Evolutionary conservation across 352 stramenopile species (phyloP).

Genomic region (Phytophthora syringae): DNA sequence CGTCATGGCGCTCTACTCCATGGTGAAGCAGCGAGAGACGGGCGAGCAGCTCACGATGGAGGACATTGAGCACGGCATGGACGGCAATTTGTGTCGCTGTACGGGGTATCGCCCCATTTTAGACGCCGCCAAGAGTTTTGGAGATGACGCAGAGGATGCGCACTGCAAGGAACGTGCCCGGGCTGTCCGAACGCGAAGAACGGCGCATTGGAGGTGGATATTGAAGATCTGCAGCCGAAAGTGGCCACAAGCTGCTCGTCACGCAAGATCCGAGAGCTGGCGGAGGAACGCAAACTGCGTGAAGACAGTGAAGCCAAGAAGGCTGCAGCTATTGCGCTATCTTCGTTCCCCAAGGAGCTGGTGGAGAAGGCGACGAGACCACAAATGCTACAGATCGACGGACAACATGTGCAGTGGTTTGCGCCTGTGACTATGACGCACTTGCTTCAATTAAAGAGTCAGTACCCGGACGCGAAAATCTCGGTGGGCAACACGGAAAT

Average conservation of each 20-base stretch:
- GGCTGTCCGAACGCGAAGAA: slow-evolving; percentile 74
- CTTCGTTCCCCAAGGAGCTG: slow-evolving; percentile 66
- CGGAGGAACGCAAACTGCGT: slow-evolving; percentile 45
- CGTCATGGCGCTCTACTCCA: slow-evolving; percentile 86
- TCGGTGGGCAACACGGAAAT: slow-evolving; percentile 97
- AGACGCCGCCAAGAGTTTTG: slow-evolving; percentile 90
- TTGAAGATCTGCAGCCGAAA: slow-evolving; percentile 58
- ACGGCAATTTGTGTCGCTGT: slow-evolving; percentile 97
- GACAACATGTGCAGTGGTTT: slow-evolving; percentile 91
- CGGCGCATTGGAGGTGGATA: slow-evolving; percentile 46
- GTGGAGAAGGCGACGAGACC: slow-evolving; percentile 56
- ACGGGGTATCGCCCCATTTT: slow-evolving; percentile 89
- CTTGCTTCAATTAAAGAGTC: slow-evolving; percentile 88
- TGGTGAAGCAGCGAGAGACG: slow-evolving; percentile 80
- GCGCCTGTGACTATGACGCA: slow-evolving; percentile 90
- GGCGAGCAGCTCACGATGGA: slow-evolving; percentile 77
- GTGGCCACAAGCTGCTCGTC: slow-evolving; percentile 70
- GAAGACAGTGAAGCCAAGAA: slow-evolving; percentile 25
- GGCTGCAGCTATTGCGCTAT: slow-evolving; percentile 15
- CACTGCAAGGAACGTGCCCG: slow-evolving; percentile 72
- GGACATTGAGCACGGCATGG: slow-evolving; percentile 94
- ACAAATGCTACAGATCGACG: slow-evolving; percentile 72
- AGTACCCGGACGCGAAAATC: slow-evolving; percentile 90
- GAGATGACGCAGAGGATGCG: slow-evolving; percentile 57
- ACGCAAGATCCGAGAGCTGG: slow-evolving; percentile 68